Evolutionary conservation across 2,329 filamentous ascomycete genomes (phyloP), one percentile per base, ranked within the genome.

Genomic region (Ophidiomyces ophidiicola): DNA sequence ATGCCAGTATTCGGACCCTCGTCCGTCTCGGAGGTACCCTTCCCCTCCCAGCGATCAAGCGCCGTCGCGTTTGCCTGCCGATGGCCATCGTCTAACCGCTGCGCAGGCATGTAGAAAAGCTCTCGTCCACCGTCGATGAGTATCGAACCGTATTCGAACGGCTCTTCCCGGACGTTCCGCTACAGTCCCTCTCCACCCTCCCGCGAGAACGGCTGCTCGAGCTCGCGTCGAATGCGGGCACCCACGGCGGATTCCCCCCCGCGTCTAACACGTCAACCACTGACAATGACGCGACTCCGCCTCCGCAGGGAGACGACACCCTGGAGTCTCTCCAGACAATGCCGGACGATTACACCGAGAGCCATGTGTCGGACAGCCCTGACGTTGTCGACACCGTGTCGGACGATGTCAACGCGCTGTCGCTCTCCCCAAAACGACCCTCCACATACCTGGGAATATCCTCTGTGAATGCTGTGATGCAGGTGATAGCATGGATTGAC

Each of bases 1-100:
- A 39, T 88, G 83, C 55, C 78, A 79, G 51, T 88, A 88, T 58
- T 80, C 84, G 48, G 85, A 87, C 61, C 82, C 85, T 47, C 72
- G 81, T 11, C 82, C 82, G 0, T 87, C 82, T 6, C 73, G 80
- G 59, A 86, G 83, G 80, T 81, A 64, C 60, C 28, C 38, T 25
- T 21, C 41, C 36, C 36, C 32, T 36, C 15, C 21, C n/a, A 30
- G 18, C 34, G 31, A 19, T 33, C 5, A 11, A n/a, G 7, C 23
- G 5, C 5, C 21, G 12, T 18, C 38, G 20, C 24, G 18, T 29
- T 17, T 23, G 29, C 10, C 7, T 6, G 14, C 17, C 3, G 17
- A 8, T 21, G 8, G 21, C 17, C 12, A 30, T 11, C 7, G 30
- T 18, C 10, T 18, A 31, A 28, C 21, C 23, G 26, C 31, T 20